phyloP scores from a whole-genome alignment of 192 early-diverging fungal species.

The Chytriomyces sp. region DNA sequence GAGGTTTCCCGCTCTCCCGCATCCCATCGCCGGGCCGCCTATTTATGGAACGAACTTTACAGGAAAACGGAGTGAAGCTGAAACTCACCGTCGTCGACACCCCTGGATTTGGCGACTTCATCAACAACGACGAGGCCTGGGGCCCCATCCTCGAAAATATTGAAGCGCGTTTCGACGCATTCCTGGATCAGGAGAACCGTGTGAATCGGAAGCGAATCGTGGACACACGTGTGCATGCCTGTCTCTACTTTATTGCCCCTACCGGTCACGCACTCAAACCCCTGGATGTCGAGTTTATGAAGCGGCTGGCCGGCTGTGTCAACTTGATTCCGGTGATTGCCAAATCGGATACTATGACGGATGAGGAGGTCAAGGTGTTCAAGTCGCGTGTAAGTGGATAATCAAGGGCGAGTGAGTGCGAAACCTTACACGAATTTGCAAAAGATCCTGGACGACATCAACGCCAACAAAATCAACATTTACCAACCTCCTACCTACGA shows the following conservation, averaged over 20 bases:
- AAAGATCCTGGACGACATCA: slow-evolving; percentile 92
- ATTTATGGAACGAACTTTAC: neutral
- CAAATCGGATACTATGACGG: slow-evolving; percentile 97
- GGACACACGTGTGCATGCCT: slow-evolving; percentile 85
- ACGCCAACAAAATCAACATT: slow-evolving; percentile 88
- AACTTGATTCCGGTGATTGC: slow-evolving; percentile 99
- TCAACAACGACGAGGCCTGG: slow-evolving; percentile 78
- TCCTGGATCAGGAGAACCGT: slow-evolving; percentile 81
- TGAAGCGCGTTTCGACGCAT: slow-evolving; percentile 91
- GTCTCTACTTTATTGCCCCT: slow-evolving; percentile 97
- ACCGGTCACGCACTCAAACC: slow-evolving; percentile 91
- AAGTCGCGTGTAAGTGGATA: slow-evolving; percentile 59
- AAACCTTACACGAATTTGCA: neutral
- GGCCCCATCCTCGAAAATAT: slow-evolving; percentile 92
- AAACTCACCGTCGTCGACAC: slow-evolving; percentile 97
- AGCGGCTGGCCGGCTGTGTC: slow-evolving; percentile 87
- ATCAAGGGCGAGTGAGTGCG: neutral
- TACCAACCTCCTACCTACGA: slow-evolving; percentile 93
- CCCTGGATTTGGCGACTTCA: slow-evolving; percentile 76
- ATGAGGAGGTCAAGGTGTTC: slow-evolving; percentile 90
- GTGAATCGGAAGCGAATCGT: slow-evolving; percentile 59
- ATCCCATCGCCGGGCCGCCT: neutral
- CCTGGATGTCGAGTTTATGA: slow-evolving; percentile 97
- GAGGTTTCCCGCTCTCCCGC: neutral
- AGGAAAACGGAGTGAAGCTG: slow-evolving; percentile 95